These are phyloP conservation scores for Trichoderma sp. DNA, from an alignment of 2,329 filamentous ascomycete genomes.

Conservation along the genomic window DNA sequence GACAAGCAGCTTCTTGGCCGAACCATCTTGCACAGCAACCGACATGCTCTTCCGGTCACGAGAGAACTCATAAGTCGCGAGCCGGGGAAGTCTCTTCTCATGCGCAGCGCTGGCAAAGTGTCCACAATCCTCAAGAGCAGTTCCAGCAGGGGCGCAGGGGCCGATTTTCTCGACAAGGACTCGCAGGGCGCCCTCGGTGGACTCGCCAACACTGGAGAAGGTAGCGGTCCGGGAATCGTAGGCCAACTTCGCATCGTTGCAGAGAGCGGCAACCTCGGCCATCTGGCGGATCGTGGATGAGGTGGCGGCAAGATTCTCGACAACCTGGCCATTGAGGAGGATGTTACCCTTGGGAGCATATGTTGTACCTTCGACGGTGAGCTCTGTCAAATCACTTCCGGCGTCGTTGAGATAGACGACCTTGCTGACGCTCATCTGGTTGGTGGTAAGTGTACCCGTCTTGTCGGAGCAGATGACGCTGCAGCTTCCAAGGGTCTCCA, in stretches of 20 bases:
- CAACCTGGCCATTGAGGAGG: conserved; percentile 65
- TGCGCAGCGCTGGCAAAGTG: conserved; percentile 85
- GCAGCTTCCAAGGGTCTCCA: conserved; percentile 97
- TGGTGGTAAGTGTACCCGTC: conserved; percentile 95
- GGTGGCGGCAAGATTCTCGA: conserved; percentile 68
- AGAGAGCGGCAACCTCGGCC: conserved; percentile 70
- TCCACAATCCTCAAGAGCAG: conserved; percentile 63
- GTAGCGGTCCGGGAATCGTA: conserved; percentile 75
- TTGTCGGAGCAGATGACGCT: conserved; percentile 99
- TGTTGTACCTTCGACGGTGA: conserved; percentile 89
- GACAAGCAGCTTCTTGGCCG: conserved; percentile 79
- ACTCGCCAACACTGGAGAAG: conserved; percentile 86
- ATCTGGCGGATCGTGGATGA: conserved; percentile 82
- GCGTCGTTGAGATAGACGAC: conserved; percentile 78
- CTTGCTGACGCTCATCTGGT: conserved; percentile 98
- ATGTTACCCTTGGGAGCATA: conserved; percentile 83
- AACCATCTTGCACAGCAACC: conserved; percentile 75
- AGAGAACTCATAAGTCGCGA: conserved; percentile 95
- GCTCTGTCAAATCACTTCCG: conserved; percentile 76
- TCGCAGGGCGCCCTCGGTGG: conserved; percentile 90
- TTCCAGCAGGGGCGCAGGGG: conserved; percentile 65
- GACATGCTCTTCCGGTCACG: conserved; percentile 99
- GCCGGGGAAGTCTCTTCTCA: conserved; percentile 70
- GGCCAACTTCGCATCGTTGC: conserved; percentile 83
- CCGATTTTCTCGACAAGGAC: conserved; percentile 94